These are phyloP conservation scores for Chondrostereum purpureum DNA, from an alignment of 1,284 basidiomycete species.

Conservation along the genomic window DNA sequence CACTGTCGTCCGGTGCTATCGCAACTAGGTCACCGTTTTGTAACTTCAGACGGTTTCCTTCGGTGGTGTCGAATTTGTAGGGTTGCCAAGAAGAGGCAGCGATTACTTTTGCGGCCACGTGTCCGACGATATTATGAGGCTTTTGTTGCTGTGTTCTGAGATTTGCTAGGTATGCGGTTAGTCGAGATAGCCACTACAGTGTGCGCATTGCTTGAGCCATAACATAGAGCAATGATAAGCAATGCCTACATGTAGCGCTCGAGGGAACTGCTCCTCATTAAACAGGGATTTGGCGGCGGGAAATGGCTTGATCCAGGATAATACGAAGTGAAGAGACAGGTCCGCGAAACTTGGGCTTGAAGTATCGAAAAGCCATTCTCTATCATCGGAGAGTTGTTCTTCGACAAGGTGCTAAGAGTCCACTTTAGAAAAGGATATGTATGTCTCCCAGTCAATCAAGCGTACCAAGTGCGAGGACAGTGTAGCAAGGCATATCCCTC, in stretches of 20 bases:
- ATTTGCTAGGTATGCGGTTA: slow-evolving; percentile 2
- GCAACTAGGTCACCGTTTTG: slow-evolving; percentile 31
- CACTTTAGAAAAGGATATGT: not conserved
- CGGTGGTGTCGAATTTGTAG: slow-evolving; percentile 37
- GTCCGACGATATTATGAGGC: slow-evolving; percentile 27
- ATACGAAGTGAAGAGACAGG: slow-evolving; percentile 40
- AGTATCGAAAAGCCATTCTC: slow-evolving; percentile 54
- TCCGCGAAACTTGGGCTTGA: slow-evolving; percentile 44
- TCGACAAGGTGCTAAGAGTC: slow-evolving; percentile 36
- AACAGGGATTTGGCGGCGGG: slow-evolving; percentile 29
- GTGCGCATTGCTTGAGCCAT: not conserved
- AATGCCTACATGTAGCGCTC: slow-evolving; percentile 36
- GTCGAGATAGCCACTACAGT: slow-evolving; percentile 11
- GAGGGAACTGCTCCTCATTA: slow-evolving; percentile 32
- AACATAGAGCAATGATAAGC: slow-evolving; percentile 2
- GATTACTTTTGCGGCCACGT: slow-evolving; percentile 39
- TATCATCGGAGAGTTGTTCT: slow-evolving; percentile 47
- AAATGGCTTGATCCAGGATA: slow-evolving; percentile 37
- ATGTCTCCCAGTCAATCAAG: slow-evolving; percentile 11
- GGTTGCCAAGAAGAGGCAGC: slow-evolving; percentile 30
- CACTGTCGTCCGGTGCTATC: slow-evolving; percentile 44
- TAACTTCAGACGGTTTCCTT: slow-evolving; percentile 37
- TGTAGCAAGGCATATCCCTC: slow-evolving; percentile 25
- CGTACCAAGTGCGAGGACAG: slow-evolving; percentile 36
- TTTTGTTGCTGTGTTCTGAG: slow-evolving; percentile 5